Evolutionary conservation across 495 filamentous ascomycete species (phyloP).

Genomic region (Hypoxylon fuscum): DNA sequence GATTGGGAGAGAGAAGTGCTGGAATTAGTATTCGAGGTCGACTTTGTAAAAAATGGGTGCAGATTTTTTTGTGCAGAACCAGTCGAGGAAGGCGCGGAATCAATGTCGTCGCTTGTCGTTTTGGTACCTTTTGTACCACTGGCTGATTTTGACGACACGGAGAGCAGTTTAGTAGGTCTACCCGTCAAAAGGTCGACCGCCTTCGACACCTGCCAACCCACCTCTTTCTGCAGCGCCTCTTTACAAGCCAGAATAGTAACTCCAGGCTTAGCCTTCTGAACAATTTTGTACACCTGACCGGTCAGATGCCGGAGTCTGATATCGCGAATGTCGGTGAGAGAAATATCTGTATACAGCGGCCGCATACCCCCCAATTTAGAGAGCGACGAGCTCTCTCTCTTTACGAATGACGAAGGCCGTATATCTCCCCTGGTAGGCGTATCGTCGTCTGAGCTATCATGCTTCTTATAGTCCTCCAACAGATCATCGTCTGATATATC

Average conservation of each 20-base stretch:
- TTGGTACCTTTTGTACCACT: not conserved
- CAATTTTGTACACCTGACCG: constrained; percentile 42
- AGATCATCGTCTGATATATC: constrained; percentile 58
- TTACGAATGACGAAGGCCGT: constrained; percentile 70
- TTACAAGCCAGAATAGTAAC: constrained; percentile 39
- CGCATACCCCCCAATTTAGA: constrained; percentile 19
- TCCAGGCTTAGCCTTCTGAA: constrained; percentile 26
- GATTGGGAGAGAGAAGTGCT: constrained; percentile 11
- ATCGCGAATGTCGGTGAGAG: constrained; percentile 42
- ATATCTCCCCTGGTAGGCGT: constrained; percentile 67
- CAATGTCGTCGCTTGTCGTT: too few species aligned
- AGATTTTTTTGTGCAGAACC: constrained; percentile 13
- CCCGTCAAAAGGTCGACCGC: constrained; percentile 36
- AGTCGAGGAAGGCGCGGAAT: too few species aligned
- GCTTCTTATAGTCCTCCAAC: constrained; percentile 49
- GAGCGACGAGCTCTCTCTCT: constrained; percentile 33
- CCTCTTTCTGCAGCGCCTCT: constrained; percentile 39
- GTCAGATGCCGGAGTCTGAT: constrained; percentile 40
- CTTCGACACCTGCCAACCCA: constrained; percentile 40
- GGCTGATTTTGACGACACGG: constrained; percentile 8
- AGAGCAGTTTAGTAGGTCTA: constrained; percentile 9
- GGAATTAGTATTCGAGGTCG: constrained; percentile 10
- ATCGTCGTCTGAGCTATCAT: constrained; percentile 56
- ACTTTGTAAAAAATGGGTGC: constrained; percentile 20
- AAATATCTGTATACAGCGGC: constrained; percentile 24